Base-by-base conservation (phyloP, 768 basidiomycete species). In the Pulveroboletus ravenelii region DNA sequence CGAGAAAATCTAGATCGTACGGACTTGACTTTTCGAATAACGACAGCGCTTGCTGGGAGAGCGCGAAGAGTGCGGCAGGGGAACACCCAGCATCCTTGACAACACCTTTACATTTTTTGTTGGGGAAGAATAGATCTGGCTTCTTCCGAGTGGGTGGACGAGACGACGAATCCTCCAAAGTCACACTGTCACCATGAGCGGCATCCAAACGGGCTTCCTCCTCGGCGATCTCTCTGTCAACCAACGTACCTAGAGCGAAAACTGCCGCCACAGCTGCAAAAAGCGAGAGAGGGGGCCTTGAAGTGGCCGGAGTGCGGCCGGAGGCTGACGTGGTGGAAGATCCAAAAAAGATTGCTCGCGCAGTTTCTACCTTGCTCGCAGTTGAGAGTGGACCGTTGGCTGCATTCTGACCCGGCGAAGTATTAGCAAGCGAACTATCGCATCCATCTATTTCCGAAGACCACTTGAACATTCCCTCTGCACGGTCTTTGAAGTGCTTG, bases 191-290 rank as follows among this genome's bases (percentile, higher is more conserved):
- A 15, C 57, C 49, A 44, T 55, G 56, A 30, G 49, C 63, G 18
- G 44, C 47, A 25, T 56, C 65, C 40, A 67, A 39, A 29, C 64
- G 65, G 4, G 38, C 49, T 54, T 65, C 65, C 25, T 65, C 64
- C 46, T 64, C 58, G 45, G 57, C 40, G 17, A 65, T 49, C 34
- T 65, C 64, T 55, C 60, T 60, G 4, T 71, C 67, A 9, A 70
- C 62, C 41, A 75, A 62, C 40, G 78, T 76, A 27, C 83, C 86
- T 46, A 87, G 62, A 1, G 85, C 84, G 35, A 86, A 75, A 2
- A 77, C 72, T 1, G 79, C 80, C 43, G 78, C 78, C 39, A 79
- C 74, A 2, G 78, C 72, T 0, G 82, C 79, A 53, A 87, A 87
- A 59, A 87, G 78, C 31, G 69, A 70, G 8, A 69, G 52, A 0